These are phyloP conservation scores for Heracleum sosnowskyi DNA, from an alignment of 129 eudicot genomes.

Conservation along the genomic window DNA sequence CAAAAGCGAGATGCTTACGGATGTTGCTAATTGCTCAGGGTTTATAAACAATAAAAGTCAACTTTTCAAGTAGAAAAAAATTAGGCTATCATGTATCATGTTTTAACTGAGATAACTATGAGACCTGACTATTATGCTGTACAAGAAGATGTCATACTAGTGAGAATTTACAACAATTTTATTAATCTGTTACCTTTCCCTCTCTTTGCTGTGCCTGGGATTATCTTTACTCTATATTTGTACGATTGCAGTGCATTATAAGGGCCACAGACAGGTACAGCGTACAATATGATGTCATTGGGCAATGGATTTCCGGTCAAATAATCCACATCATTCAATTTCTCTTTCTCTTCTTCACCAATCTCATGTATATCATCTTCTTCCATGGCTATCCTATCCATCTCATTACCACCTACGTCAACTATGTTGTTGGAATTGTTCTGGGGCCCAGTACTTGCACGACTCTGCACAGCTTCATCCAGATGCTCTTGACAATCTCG, in stretches of 20 bases:
- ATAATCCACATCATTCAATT: conserved; percentile 78
- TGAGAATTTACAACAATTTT: neutral
- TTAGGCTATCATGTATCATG: neutral
- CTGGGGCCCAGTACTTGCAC: conserved; percentile 20
- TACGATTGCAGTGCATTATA: conserved; percentile 81
- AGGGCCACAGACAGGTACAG: conserved; percentile 97
- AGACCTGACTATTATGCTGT: neutral
- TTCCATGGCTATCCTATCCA: conserved; percentile 57
- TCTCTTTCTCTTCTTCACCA: conserved; percentile 92
- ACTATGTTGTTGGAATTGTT: conserved; percentile 6
- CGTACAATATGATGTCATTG: conserved; percentile 76
- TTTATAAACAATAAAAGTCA: neutral
- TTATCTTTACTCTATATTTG: conserved; percentile 79
- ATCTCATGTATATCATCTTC: conserved; percentile 96
- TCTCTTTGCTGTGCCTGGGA: conserved; percentile 86
- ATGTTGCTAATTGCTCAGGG: neutral
- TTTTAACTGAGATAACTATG: neutral
- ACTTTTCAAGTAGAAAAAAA: neutral
- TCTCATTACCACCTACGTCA: conserved; percentile 24
- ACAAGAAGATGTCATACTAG: neutral
- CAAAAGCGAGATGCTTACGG: neutral
- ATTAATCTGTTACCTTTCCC: conserved; percentile 63
- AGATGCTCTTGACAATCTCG: conserved; percentile 70
- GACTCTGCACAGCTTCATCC: conserved; percentile 24
- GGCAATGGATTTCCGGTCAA: conserved; percentile 81